A percentile compares a stretch with the other conserved stretches of the same genome.
phyloP scores from a whole-genome alignment of 139 green algal species.

The Cymbomonas tetramitiformis region DNA sequence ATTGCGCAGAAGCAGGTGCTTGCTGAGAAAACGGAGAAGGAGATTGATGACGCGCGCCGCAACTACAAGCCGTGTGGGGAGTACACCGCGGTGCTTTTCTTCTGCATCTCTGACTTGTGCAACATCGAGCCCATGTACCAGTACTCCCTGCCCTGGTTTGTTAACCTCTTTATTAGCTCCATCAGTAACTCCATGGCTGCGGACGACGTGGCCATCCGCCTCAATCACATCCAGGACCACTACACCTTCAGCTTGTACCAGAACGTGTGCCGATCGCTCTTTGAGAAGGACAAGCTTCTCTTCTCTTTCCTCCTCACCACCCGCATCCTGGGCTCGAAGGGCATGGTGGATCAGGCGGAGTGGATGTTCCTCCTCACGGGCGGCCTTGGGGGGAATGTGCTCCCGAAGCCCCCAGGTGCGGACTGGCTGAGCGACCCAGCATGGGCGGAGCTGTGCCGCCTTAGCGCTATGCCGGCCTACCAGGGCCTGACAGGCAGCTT shows the following conservation, averaged over 20 bases:
- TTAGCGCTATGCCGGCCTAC: conserved; percentile 15
- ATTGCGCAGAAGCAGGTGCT: conserved; percentile 55
- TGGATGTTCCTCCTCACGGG: conserved; percentile 30
- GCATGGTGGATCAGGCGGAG: conserved; percentile 27
- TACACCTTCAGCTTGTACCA: conserved; percentile 45
- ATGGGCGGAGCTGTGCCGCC: conserved; percentile 19
- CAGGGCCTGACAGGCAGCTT: conserved; percentile 14
- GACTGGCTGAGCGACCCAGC: conserved; percentile 30
- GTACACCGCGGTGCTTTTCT: conserved; percentile 52
- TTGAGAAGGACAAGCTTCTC: conserved; percentile 70
- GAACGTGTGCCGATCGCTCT: conserved; percentile 44
- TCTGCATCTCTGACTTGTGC: conserved; percentile 44
- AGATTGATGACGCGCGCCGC: conserved; percentile 53
- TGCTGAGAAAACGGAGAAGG: conserved; percentile 58
- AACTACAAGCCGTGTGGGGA: conserved; percentile 55
- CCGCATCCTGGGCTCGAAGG: conserved; percentile 41
- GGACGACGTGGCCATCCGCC: conserved; percentile 30
- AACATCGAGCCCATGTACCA: conserved; percentile 62
- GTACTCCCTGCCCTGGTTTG: conserved; percentile 49
- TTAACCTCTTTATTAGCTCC: conserved; percentile 35
- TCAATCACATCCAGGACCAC: conserved; percentile 51
- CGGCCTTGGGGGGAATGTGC: conserved; percentile 39
- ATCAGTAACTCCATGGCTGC: conserved; percentile 19
- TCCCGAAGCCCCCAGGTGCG: conserved; percentile 37
- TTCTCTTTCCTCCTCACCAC: conserved; percentile 47